Evolutionary conservation across 805 yeast species (phyloP).

Genomic region (Yarrowia sp.): DNA sequence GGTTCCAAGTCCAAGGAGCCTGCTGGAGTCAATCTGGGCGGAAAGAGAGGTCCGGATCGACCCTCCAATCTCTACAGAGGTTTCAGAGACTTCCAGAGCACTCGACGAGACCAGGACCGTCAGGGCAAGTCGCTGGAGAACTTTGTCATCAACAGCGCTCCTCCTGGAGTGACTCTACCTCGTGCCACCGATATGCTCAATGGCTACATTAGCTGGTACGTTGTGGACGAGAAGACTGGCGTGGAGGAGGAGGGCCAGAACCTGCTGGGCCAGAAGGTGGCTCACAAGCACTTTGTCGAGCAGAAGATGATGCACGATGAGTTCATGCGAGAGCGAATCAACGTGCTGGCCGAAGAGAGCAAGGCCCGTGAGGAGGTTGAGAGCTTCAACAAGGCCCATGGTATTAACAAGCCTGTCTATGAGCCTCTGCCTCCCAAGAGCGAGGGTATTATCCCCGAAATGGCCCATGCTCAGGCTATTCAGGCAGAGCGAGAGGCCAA

Average conservation of each 20-base stretch:
- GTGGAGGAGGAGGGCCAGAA: constrained; percentile 28
- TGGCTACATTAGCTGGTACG: constrained; percentile 33
- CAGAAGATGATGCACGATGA: constrained; percentile 35
- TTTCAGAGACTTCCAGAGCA: neutral
- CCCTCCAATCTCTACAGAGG: constrained; percentile 10
- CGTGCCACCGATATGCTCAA: constrained; percentile 28
- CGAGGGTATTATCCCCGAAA: constrained; percentile 13
- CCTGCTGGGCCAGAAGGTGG: constrained; percentile 11
- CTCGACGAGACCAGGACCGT: neutral
- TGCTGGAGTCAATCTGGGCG: constrained; percentile 32
- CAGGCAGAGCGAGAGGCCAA: constrained; percentile 3
- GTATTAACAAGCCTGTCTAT: constrained; percentile 8
- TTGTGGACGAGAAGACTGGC: constrained; percentile 21
- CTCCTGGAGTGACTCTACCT: constrained; percentile 28
- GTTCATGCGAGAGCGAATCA: constrained; percentile 21
- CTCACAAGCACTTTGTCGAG: constrained; percentile 5
- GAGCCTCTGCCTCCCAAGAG: constrained; percentile 27
- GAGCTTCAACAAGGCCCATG: constrained; percentile 28
- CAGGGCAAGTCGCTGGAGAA: constrained; percentile 13
- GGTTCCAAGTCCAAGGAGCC: constrained; percentile 6
- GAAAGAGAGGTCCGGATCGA: neutral
- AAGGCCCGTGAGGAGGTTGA: constrained; percentile 26
- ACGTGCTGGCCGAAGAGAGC: constrained; percentile 20
- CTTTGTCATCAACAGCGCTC: constrained; percentile 37
- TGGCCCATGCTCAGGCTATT: constrained; percentile 25